These are phyloP conservation scores for Knoxdaviesia proteae DNA, from an alignment of 2,329 filamentous ascomycete species.

Conservation along the genomic window DNA sequence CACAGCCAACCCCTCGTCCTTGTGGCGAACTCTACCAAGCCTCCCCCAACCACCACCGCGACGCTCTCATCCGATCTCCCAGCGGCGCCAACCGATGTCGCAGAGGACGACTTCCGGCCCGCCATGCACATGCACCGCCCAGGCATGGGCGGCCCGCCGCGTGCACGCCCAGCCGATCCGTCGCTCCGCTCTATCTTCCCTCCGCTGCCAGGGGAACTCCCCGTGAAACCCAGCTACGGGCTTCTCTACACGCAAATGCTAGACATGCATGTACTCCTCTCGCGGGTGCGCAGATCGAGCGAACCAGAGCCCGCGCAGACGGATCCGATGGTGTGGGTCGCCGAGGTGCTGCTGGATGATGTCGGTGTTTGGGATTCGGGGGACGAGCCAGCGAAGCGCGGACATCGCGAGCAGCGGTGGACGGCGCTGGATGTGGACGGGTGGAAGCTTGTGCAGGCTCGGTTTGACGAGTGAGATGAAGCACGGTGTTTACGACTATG, in stretches of 20 bases:
- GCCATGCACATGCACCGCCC: no score
- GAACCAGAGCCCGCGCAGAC: slow-evolving; percentile 2
- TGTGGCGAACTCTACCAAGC: slow-evolving; percentile 29
- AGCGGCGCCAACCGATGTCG: no score
- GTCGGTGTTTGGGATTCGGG: slow-evolving; percentile 20
- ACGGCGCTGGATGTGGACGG: slow-evolving; percentile 21
- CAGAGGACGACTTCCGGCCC: no score
- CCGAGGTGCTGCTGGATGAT: slow-evolving; percentile 32
- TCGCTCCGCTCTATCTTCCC: slow-evolving; percentile 30
- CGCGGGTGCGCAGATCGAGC: slow-evolving; percentile 18
- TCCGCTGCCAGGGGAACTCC: slow-evolving; percentile 6
- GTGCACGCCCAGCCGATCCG: slow-evolving; percentile 13
- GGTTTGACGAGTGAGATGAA: no score
- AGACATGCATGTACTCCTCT: slow-evolving; percentile 32
- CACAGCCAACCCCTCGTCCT: slow-evolving; percentile 25
- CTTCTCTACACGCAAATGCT: slow-evolving; percentile 29
- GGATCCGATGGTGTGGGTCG: slow-evolving; percentile 15
- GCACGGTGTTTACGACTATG: not conserved
- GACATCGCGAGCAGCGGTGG: slow-evolving; percentile 31
- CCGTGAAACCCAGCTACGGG: no score
- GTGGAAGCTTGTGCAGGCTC: slow-evolving; percentile 13
- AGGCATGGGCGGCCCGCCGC: no score
- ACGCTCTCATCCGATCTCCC: not conserved
- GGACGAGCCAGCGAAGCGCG: slow-evolving; percentile 9
- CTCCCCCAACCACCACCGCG: not conserved